Percentiles rank a stretch among this genome's conserved stretches.
phyloP scores from a whole-genome alignment of 1,284 basidiomycete genomes.

The Leccinum pseudoinsigne region DNA sequence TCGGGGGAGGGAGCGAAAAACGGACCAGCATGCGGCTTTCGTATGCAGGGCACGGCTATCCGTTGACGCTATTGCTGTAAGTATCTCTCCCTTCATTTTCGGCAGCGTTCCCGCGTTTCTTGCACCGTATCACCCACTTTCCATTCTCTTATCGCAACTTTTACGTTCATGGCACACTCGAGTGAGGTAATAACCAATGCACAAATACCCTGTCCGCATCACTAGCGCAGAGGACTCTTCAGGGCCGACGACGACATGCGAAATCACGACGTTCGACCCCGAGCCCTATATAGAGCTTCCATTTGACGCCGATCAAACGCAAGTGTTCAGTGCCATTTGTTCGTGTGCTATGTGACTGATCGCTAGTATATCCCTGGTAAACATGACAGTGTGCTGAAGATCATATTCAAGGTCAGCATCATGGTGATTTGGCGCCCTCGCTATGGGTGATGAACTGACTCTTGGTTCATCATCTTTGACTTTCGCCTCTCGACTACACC shows the following conservation, averaged over 20 bases:
- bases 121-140: neutral
- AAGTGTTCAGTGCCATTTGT: constrained; percentile 29
- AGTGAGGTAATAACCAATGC: constrained; percentile 9
- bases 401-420: constrained; percentile 78
- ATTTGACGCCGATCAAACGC: constrained; percentile 73
- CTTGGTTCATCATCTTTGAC: neutral
- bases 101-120: neutral
- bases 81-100: constrained; percentile 31
- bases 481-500: neutral
- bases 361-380: neutral
- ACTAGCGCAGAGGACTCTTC: constrained; percentile 78
- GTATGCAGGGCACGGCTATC: constrained; percentile 79
- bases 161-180: constrained; percentile 3
- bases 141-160: neutral
- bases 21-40: constrained; percentile 84
- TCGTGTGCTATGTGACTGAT: constrained; percentile 9
- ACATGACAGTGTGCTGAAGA: constrained; percentile 62
- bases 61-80: constrained; percentile 80
- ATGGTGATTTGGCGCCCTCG: neutral
- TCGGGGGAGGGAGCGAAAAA: constrained; percentile 51
- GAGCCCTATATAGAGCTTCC: constrained; percentile 80
- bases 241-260: constrained; percentile 87
- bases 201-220: neutral
- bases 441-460: constrained; percentile 1
- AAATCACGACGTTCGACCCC: constrained; percentile 84